Evolutionary conservation across 495 filamentous ascomycete species (phyloP).

Genomic region (Lasiosphaeris hirsuta): DNA sequence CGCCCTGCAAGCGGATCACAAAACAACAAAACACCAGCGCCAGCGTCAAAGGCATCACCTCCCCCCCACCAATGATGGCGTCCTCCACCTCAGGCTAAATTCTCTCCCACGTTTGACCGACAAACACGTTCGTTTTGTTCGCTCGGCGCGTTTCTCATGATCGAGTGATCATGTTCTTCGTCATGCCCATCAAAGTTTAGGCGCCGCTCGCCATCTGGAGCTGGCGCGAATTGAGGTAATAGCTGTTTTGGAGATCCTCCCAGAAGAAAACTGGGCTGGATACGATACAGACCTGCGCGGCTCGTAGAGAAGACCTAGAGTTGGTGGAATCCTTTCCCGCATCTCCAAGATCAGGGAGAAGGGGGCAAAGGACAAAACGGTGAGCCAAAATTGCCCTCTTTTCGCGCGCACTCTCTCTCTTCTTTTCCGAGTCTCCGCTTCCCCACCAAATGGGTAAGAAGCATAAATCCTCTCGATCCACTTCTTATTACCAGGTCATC

Average conservation of each 20-base stretch:
- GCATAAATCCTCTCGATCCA: no score
- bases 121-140: slow-evolving; percentile 1
- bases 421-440: no score
- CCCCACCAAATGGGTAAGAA: no score
- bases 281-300: slow-evolving; percentile 11
- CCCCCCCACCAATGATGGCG: background rate
- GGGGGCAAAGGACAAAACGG: background rate
- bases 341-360: background rate
- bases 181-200: background rate
- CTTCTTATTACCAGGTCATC: no score
- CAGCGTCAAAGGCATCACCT: background rate
- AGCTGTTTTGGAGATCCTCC: slow-evolving; percentile 6
- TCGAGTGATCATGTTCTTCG: background rate
- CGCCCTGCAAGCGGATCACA: background rate
- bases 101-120: background rate
- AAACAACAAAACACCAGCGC: slow-evolving; percentile 8
- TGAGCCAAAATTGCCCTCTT: slow-evolving; percentile 5
- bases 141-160: background rate
- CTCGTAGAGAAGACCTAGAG: slow-evolving; percentile 19
- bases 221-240: background rate
- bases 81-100: slow-evolving; percentile 1
- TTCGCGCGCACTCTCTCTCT: background rate
- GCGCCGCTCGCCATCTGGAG: background rate
- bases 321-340: background rate
- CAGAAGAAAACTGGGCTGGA: slow-evolving; percentile 20